A percentile compares a stretch with the other conserved stretches of the same genome.
Evolutionary conservation across 108 stramenopile species (phyloP).

Genomic region (Cyclotella distinguenda): DNA sequence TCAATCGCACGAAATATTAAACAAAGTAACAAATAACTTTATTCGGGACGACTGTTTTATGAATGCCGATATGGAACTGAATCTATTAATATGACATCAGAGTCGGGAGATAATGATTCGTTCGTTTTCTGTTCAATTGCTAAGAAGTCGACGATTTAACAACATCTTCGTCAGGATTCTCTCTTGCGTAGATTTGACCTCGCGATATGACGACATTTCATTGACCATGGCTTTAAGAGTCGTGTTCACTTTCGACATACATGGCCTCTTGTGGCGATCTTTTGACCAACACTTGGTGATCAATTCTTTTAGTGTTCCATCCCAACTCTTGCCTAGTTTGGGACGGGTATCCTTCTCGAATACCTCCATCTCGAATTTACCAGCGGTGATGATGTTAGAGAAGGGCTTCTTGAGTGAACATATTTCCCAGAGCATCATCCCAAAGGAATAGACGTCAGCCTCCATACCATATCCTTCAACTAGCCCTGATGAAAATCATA

Average conservation of each 20-base stretch:
- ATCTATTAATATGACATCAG: no score
- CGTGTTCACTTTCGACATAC: constrained; percentile 33
- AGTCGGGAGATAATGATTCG: no score
- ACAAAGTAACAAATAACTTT: no score
- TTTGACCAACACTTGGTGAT: constrained; percentile 51
- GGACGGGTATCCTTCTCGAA: constrained; percentile 44
- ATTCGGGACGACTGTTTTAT: no score
- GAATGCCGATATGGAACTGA: no score
- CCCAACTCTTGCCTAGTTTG: constrained; percentile 30
- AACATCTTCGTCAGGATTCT: no score
- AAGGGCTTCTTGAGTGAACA: constrained; percentile 54
- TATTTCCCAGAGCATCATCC: constrained; percentile 58
- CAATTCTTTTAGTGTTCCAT: constrained; percentile 27
- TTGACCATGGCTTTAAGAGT: constrained; percentile 1
- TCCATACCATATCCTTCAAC: constrained; percentile 29
- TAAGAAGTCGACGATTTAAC: no score
- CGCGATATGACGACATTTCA: no score
- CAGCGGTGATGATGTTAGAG: constrained; percentile 23
- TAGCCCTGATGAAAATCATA: constrained; percentile 18
- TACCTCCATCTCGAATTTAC: constrained; percentile 44
- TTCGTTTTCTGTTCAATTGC: no score
- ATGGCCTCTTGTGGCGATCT: constrained; percentile 40
- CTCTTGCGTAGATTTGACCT: neutral
- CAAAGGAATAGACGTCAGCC: constrained; percentile 62
- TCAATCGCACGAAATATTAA: no score